These are phyloP conservation scores for Vitis rotundifolia DNA, from an alignment of 164 flowering plant species.

Conservation along the genomic window DNA sequence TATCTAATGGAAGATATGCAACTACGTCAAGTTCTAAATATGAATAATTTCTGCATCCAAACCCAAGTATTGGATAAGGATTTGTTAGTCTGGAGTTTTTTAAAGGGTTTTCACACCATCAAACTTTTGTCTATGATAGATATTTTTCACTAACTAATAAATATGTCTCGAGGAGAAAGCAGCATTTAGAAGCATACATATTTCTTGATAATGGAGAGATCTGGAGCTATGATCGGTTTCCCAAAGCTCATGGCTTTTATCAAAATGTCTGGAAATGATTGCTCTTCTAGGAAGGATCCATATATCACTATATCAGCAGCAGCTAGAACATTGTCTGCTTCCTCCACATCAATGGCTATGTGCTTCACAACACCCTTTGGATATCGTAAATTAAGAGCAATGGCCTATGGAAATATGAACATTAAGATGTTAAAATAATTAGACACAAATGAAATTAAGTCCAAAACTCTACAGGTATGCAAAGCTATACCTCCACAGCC, in stretches of 20 bases:
- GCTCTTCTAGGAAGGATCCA: slow-evolving; percentile 92
- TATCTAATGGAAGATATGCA: too few relatives aligned
- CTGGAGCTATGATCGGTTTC: slow-evolving; percentile 86
- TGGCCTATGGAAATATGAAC: slow-evolving; percentile 42
- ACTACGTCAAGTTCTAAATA: too few relatives aligned
- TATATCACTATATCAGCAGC: slow-evolving; percentile 75
- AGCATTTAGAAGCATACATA: slow-evolving; percentile 56
- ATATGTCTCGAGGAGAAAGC: not conserved
- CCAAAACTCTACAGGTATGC: not conserved
- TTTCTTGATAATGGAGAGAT: slow-evolving; percentile 71
- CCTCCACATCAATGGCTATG: slow-evolving; percentile 43
- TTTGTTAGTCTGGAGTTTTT: too few relatives aligned
- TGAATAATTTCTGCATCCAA: too few relatives aligned
- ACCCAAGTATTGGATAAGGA: too few relatives aligned
- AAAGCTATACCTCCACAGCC: slow-evolving; percentile 66
- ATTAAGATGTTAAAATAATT: not conserved
- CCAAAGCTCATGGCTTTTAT: slow-evolving; percentile 77
- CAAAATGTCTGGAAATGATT: slow-evolving; percentile 83
- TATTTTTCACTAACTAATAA: too few relatives aligned
- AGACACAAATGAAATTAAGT: not conserved
- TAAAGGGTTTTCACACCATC: too few relatives aligned
- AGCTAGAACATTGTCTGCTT: slow-evolving; percentile 38
- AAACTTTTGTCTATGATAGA: too few relatives aligned
- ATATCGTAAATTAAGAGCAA: slow-evolving; percentile 66
- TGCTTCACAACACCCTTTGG: slow-evolving; percentile 65